These are phyloP conservation scores for Phytophthora citrophthora DNA, from an alignment of 352 stramenopile species.

Conservation along the genomic window DNA sequence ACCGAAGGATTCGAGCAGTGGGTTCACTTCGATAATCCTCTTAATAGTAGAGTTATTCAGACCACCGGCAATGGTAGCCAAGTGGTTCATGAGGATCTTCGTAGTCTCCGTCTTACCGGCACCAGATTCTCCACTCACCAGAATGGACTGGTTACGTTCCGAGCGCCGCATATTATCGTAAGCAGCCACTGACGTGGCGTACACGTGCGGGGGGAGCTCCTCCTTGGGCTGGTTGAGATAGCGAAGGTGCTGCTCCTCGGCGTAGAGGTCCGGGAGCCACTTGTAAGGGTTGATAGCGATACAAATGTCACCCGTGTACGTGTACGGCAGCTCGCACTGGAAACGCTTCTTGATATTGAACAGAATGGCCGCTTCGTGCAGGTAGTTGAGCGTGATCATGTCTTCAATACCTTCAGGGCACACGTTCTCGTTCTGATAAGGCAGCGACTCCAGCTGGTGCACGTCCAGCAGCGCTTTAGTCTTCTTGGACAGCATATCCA, in stretches of 20 bases:
- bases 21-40: conserved; percentile 97
- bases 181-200: conserved; percentile 76
- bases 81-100: conserved; percentile 92
- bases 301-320: conserved; percentile 97
- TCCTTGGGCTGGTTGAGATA: conserved; percentile 84
- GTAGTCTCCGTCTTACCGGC: conserved; percentile 95
- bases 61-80: conserved; percentile 79
- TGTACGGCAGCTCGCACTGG: conserved; percentile 92
- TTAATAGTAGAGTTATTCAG: conserved; percentile 95
- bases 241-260: conserved; percentile 71
- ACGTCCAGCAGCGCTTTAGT: conserved; percentile 74
- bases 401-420: conserved; percentile 77
- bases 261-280: conserved; percentile 89
- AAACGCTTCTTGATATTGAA: conserved; percentile 91
- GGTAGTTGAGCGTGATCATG: conserved; percentile 90
- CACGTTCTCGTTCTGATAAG: conserved; percentile 86
- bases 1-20: conserved; percentile 98
- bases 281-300: conserved; percentile 98
- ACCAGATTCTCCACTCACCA: conserved; percentile 88
- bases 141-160: conserved; percentile 83
- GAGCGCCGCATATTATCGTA: conserved; percentile 81
- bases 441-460: conserved; percentile 78
- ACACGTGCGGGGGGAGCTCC: conserved; percentile 83
- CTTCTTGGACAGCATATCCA: conserved; percentile 78
- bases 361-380: conserved; percentile 91